Percentiles rank a stretch among this genome's conserved stretches.
phyloP scores from a whole-genome alignment of 192 early-diverging fungal species.

The Coemansia sp. region DNA sequence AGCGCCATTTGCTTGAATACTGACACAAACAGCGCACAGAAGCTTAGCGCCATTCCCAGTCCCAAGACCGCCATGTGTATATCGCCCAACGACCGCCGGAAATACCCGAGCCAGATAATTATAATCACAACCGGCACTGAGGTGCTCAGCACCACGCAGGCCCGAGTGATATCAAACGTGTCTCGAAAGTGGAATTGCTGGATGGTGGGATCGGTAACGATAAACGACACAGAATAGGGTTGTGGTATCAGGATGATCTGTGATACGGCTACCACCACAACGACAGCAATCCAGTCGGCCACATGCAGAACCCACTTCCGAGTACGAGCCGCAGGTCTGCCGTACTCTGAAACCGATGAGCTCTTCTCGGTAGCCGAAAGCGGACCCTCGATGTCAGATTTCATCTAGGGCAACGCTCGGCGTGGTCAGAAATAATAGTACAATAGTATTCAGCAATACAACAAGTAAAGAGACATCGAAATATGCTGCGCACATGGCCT shows the following conservation, averaged over 20 bases:
- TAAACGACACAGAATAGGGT: conserved; percentile 11
- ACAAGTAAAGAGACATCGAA: not conserved
- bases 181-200: conserved; percentile 31
- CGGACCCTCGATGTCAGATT: conserved; percentile 4
- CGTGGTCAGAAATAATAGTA: not conserved
- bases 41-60: conserved; percentile 38
- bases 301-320: conserved; percentile 29
- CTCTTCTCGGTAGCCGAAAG: conserved; percentile 1
- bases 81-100: conserved; percentile 17
- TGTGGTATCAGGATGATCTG: conserved; percentile 39
- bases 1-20: conserved; percentile 25
- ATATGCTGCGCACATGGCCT: conserved; percentile 1
- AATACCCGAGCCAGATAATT: conserved; percentile 38
- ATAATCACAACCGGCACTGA: conserved; percentile 30
- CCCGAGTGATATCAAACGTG: conserved; percentile 20
- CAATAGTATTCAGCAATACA: not conserved
- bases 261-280: conserved; percentile 13
- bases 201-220: conserved; percentile 31
- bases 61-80: conserved; percentile 34
- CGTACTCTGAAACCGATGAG: not conserved
- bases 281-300: conserved; percentile 33
- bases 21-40: conserved; percentile 27
- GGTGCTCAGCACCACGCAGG: conserved; percentile 33
- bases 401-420: not conserved
- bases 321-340: not conserved